phyloP scores from a whole-genome alignment of 2,329 filamentous ascomycete genomes.

The Colletotrichum tropicale region DNA sequence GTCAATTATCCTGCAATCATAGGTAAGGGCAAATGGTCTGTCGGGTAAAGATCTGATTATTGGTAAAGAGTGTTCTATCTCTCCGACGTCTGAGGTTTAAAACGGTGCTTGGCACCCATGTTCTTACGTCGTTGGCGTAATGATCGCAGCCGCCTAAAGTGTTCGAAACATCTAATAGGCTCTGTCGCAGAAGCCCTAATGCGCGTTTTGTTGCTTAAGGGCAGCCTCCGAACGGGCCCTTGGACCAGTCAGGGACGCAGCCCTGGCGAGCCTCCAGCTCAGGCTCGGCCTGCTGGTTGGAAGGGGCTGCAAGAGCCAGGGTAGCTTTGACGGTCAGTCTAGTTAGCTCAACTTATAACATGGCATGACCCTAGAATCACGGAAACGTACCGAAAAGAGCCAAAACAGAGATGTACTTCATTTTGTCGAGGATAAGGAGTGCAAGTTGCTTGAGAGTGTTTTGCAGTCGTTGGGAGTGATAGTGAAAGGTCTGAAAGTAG shows the following conservation, averaged over 20 bases:
- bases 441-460: background rate
- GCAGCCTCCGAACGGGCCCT: background rate
- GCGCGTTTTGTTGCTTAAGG: background rate
- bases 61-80: background rate
- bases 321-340: background rate
- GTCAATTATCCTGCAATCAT: background rate
- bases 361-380: background rate
- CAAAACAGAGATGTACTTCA: background rate
- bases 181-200: no score
- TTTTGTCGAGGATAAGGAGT: background rate
- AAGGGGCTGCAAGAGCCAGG: background rate
- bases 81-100: background rate
- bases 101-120: background rate
- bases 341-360: background rate
- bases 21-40: no score
- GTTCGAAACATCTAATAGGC: background rate
- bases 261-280: background rate
- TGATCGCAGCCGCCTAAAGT: rapidly evolving
- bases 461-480: background rate
- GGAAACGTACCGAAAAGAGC: background rate
- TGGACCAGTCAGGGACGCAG: background rate
- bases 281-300: background rate
- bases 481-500: background rate
- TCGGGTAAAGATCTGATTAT: background rate
- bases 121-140: background rate